Percentiles rank a stretch among this genome's conserved stretches.
These are phyloP conservation scores for Abrus precatorius DNA, from an alignment of 306 rosid species.

Conservation along the genomic window DNA sequence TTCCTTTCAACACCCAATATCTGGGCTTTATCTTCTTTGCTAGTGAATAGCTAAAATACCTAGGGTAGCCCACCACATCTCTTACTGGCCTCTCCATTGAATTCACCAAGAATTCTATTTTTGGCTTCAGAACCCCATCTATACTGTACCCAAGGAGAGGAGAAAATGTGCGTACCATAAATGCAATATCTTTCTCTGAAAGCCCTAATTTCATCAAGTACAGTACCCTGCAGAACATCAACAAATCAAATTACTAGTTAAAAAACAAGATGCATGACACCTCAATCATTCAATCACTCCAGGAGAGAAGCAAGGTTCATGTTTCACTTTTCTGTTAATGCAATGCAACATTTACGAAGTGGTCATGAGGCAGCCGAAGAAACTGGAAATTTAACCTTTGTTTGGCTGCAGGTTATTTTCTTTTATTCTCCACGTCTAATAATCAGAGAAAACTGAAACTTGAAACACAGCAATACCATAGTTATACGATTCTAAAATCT, in stretches of 20 bases:
- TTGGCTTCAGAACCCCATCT: conserved; percentile 81
- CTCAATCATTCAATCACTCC: conserved; percentile 16
- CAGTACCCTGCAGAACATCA: conserved; percentile 62
- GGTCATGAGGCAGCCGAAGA: conserved; percentile 30
- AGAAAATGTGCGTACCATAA: conserved; percentile 82
- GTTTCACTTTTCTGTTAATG: conserved; percentile 25
- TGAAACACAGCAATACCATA: conserved; percentile 34
- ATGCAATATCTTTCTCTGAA: conserved; percentile 69
- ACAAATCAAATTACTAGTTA: conserved; percentile 40
- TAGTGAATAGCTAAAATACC: conserved; percentile 93
- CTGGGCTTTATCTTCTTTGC: conserved; percentile 93
- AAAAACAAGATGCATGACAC: conserved; percentile 22
- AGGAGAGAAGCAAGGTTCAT: conserved; percentile 23
- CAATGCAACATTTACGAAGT: conserved; percentile 4
- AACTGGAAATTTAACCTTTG: conserved; percentile 16
- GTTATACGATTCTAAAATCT: conserved; percentile 17
- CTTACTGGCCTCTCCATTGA: conserved; percentile 80
- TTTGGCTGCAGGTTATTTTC: conserved; percentile 21
- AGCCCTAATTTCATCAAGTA: conserved; percentile 78
- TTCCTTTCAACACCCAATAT: conserved; percentile 68
- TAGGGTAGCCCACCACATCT: conserved; percentile 85
- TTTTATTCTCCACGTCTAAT: conserved; percentile 30
- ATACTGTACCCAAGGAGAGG: conserved; percentile 88
- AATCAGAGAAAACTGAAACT: conserved; percentile 28
- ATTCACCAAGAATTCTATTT: conserved; percentile 77